Evolutionary conservation across 176 grass and related monocot genomes (phyloP), one percentile per base, ranked within the genome.

Genomic region (Carex kokanica): DNA sequence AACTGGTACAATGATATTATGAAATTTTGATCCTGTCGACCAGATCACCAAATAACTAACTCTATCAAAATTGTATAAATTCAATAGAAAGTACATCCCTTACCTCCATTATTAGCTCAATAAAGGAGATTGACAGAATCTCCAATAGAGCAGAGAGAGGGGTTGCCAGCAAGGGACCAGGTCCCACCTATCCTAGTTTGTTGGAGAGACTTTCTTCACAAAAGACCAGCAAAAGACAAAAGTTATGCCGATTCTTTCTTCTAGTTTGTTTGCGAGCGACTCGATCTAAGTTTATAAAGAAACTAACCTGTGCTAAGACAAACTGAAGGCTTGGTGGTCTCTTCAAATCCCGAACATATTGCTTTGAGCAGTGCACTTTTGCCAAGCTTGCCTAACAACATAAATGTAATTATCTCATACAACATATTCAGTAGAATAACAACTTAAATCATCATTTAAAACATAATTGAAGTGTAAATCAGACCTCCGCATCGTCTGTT

Each of bases 361-460:
- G 94, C 94, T 88, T 97, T 93, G 73, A 97, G 86, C 52, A 97
- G 89, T 29, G 89, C 89, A 86, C 74, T 88, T 87, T 97, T 97
- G 81, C 88, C 94, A 87, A 97, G 78, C 86, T 93, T 97, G 75
- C 94, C 91, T 97, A 83, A 87, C 79, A 81, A 84, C 45, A 92
- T 81, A 60, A 86, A 88, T 18, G 81, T 69, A 54, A 86, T 74
- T 49, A 67, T 38, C 16, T 2, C 31, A 23, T 12, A 60, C 63
- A 81, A 84, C 8, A 84, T 7, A 54, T 29, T 15, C 31, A 61
- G 58, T 41, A 63, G 77, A 57, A 25, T 18, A 23, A 73, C 27
- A 45, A 78, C 12, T 74, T 78, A 60, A 85, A 11, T 18, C 20
- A 64, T 64, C 47, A 51, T 34, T 45, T 64, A 64, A 70, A 38